Conservation (phyloP, 139 green algal genomes). For the Auxenochlorella pyrenoidosa region DNA sequence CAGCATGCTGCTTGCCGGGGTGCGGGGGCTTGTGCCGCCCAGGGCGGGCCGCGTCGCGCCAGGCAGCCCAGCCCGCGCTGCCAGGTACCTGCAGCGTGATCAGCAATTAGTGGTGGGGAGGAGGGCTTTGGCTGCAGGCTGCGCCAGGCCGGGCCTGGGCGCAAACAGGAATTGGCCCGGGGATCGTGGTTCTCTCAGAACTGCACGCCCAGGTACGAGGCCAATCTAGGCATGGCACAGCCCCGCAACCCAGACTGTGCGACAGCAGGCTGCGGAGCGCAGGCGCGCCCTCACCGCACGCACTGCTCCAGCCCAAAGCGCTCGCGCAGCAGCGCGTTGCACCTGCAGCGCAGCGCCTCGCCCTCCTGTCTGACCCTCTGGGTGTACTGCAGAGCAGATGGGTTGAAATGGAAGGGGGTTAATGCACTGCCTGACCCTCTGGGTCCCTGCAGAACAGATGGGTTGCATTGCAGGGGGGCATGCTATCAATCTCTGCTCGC, state of each 20-base stretch:
- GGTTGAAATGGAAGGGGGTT: too few relatives aligned
- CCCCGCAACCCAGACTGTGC: too few relatives aligned
- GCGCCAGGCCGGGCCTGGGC: neutral
- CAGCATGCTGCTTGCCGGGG: neutral
- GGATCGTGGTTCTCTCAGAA: too few relatives aligned
- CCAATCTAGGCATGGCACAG: neutral
- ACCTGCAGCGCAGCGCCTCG: constrained; percentile 49
- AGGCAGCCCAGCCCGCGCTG: neutral
- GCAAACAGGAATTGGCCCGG: too few relatives aligned
- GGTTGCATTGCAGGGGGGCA: too few relatives aligned
- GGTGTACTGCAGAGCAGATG: constrained; percentile 50
- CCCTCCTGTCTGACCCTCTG: constrained; percentile 41
- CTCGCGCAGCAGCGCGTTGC: constrained; percentile 39
- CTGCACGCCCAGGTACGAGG: too few relatives aligned
- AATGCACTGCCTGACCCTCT: too few relatives aligned
- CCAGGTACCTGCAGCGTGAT: constrained; percentile 14
- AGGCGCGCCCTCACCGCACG: constrained; percentile 37
- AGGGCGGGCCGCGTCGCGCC: neutral
- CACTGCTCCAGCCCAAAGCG: constrained; percentile 52
- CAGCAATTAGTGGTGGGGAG: neutral
- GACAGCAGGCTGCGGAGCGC: too few relatives aligned
- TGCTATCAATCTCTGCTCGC: too few relatives aligned
- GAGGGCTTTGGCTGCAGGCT: neutral
- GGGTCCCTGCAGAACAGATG: too few relatives aligned
- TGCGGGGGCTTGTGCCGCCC: neutral